A percentile compares a stretch with the other conserved stretches of the same genome.
These are phyloP conservation scores for Xylaria intraflava DNA, from an alignment of 495 filamentous ascomycete species.

Conservation along the genomic window DNA sequence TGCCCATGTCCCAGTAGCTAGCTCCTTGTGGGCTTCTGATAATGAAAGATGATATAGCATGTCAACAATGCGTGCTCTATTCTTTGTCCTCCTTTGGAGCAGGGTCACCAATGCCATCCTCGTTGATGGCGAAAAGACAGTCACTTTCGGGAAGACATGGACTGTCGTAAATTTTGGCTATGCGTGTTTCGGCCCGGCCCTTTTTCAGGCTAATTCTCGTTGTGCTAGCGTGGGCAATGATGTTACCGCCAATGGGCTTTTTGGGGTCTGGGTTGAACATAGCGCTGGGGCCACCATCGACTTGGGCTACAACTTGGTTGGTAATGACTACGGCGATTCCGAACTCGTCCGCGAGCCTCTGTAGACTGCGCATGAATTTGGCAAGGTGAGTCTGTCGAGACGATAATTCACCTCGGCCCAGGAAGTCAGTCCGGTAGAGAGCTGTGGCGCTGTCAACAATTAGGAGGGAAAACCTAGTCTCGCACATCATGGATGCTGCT, in stretches of 20 bases:
- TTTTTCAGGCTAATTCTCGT: slow-evolving; percentile 89
- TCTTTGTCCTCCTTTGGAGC: slow-evolving; percentile 91
- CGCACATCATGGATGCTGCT: slow-evolving; percentile 97
- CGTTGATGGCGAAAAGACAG: slow-evolving; percentile 92
- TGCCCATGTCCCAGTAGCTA: not conserved
- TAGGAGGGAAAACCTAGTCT: slow-evolving; percentile 91
- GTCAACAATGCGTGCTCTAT: slow-evolving; percentile 6
- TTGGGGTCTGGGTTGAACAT: slow-evolving; percentile 99
- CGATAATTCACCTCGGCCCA: slow-evolving; percentile 87
- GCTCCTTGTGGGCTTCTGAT: not conserved
- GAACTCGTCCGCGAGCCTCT: slow-evolving; percentile 93
- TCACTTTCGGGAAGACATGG: slow-evolving; percentile 95
- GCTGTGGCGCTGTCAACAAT: slow-evolving; percentile 94
- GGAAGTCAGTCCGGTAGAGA: slow-evolving; percentile 92
- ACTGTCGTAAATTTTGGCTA: slow-evolving; percentile 98
- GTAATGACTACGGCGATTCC: slow-evolving; percentile 98
- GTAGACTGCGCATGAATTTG: slow-evolving; percentile 93
- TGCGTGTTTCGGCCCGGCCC: slow-evolving; percentile 85
- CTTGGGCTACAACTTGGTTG: slow-evolving; percentile 96
- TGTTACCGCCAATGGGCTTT: slow-evolving; percentile 98
- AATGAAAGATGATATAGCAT: not conserved
- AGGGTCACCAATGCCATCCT: slow-evolving; percentile 94
- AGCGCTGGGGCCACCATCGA: slow-evolving; percentile 86
- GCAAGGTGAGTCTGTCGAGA: slow-evolving; percentile 87
- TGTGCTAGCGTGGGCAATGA: slow-evolving; percentile 94